Percentiles rank a stretch among this genome's conserved stretches.
Evolutionary conservation across 169 alveolate genomes (phyloP).

Genomic region (Eimeria brunetti): DNA sequence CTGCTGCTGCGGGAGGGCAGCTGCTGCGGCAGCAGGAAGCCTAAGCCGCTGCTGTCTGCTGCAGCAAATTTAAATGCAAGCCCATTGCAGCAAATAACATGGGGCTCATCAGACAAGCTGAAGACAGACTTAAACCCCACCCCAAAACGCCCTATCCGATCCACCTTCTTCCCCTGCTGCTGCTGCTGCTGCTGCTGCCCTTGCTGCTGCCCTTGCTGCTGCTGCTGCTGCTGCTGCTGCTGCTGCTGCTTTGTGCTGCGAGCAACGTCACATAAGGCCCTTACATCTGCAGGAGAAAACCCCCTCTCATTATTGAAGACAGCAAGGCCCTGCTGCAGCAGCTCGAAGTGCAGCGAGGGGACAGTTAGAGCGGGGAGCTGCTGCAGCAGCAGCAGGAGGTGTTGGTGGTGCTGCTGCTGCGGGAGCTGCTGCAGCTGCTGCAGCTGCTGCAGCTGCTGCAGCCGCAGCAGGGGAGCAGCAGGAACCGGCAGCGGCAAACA

Average conservation of each 20-base stretch:
- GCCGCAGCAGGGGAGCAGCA: slow-evolving; percentile 22
- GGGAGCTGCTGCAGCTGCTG: not conserved
- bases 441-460: slow-evolving; percentile 17
- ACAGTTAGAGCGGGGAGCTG: slow-evolving; percentile 7
- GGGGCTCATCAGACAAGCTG: slow-evolving; percentile 84
- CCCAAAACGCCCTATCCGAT: slow-evolving; percentile 84
- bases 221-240: slow-evolving; percentile 18
- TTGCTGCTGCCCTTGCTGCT: not conserved
- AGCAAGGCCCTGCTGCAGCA: slow-evolving; percentile 76
- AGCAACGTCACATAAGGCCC: slow-evolving; percentile 85
- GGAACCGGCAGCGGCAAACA: slow-evolving; percentile 9
- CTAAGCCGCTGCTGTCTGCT: slow-evolving; percentile 74
- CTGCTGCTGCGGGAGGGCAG: slow-evolving; percentile 10
- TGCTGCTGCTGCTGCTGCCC: not conserved
- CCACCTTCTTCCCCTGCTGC: not conserved
- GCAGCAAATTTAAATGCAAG: slow-evolving; percentile 73
- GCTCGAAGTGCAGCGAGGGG: slow-evolving; percentile 82
- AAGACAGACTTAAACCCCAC: slow-evolving; percentile 87
- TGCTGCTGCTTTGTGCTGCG: slow-evolving; percentile 81
- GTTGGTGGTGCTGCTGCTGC: too few relatives aligned
- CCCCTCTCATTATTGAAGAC: slow-evolving; percentile 85
- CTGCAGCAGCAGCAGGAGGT: not conserved
- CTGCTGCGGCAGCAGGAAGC: slow-evolving; percentile 79
- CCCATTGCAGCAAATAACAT: slow-evolving; percentile 81
- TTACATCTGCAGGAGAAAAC: slow-evolving; percentile 81